These are phyloP conservation scores for Neonectria punicea DNA, from an alignment of 2,329 filamentous ascomycete genomes.

Conservation along the genomic window DNA sequence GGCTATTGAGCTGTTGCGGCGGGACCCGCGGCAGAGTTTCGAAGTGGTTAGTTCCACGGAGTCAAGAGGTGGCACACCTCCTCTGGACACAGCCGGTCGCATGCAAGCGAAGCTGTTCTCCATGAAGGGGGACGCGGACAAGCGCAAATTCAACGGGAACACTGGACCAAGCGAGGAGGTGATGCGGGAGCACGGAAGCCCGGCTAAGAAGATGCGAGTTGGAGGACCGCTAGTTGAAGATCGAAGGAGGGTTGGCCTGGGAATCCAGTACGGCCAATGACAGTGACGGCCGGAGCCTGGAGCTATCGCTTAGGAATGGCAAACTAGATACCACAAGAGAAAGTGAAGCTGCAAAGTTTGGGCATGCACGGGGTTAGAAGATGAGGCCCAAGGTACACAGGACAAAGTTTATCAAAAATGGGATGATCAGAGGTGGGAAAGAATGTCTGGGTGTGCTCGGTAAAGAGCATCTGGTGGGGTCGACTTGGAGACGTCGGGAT, in stretches of 20 bases:
- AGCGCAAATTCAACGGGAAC: constrained; percentile 61
- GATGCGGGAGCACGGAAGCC: constrained; percentile 54
- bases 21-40: constrained; percentile 64
- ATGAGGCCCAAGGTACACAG: not conserved
- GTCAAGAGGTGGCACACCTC: constrained; percentile 56
- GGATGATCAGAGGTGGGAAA: not conserved
- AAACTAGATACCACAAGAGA: constrained; percentile 10
- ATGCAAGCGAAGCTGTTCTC: constrained; percentile 64
- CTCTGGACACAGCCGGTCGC: constrained; percentile 56
- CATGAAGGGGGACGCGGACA: constrained; percentile 57
- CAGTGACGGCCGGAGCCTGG: not conserved
- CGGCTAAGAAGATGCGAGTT: constrained; percentile 62
- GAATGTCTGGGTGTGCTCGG: constrained; percentile 2
- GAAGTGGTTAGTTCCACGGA: constrained; percentile 58
- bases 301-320: not conserved
- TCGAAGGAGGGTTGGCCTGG: constrained; percentile 58
- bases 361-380: not conserved
- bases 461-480: not conserved
- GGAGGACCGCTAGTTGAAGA: constrained; percentile 53
- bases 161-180: constrained; percentile 44
- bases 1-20: constrained; percentile 78
- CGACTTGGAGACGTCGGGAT: not conserved
- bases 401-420: constrained; percentile 2
- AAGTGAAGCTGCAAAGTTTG: not conserved
- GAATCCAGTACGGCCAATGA: constrained; percentile 59